Evolutionary conservation across 768 basidiomycete species (phyloP), one percentile per base, ranked within the genome.

Genomic region (Fomitopsis pulvina): DNA sequence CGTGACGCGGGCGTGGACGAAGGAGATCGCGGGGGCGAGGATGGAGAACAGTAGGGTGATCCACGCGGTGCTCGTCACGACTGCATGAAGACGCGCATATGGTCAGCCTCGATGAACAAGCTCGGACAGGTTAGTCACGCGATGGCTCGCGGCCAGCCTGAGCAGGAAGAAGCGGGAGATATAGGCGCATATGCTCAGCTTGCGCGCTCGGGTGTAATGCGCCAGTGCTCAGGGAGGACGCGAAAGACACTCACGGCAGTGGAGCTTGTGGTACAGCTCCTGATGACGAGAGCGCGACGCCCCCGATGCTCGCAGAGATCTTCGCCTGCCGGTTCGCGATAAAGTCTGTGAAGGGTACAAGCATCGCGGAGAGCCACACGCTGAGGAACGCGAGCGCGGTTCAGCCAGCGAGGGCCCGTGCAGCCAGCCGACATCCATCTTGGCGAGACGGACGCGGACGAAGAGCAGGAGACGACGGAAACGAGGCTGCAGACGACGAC

Each of bases 51-150:
- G 55, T 52, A 74, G 52, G 0, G 77, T 57, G 53, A 78, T 65
- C 80, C 80, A 83, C 1, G 78, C 76, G 1, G 77, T 76, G 18
- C 76, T 58, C 22, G 74, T 64, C 41, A 65, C 66, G 55, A 80
- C 81, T 83, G 54, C n/a, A n/a, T n/a, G n/a, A n/a, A n/a, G n/a
- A n/a, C n/a, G n/a, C n/a, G n/a, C n/a, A n/a, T n/a, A n/a, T n/a
- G n/a, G n/a, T n/a, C n/a, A n/a, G n/a, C n/a, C n/a, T n/a, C n/a
- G n/a, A n/a, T n/a, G n/a, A n/a, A n/a, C n/a, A n/a, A n/a, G n/a
- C n/a, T n/a, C n/a, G n/a, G n/a, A n/a, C n/a, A n/a, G n/a, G n/a
- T n/a, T n/a, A n/a, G n/a, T n/a, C n/a, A n/a, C n/a, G n/a, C n/a
- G n/a, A n/a, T n/a, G n/a, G n/a, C n/a, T n/a, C n/a, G n/a, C n/a